Percentiles rank a stretch among this genome's conserved stretches.
Conservation (phyloP, 306 rosid genomes). For the Begonia fuchsioides region DNA sequence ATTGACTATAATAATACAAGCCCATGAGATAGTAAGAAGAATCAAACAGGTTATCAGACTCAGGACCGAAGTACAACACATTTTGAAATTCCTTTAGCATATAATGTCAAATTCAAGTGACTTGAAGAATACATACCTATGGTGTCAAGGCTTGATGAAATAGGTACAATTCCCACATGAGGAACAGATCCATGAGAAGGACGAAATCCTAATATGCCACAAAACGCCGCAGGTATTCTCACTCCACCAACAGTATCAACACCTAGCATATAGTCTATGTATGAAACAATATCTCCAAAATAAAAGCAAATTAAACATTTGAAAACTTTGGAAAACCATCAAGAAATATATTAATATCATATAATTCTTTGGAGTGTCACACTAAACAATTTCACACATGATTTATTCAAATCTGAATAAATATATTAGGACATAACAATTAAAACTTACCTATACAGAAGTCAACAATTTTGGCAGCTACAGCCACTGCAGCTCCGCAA, state of each 20-base stretch:
- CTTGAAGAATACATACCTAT: constrained; percentile 40
- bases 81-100: too few species aligned
- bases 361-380: too few species aligned
- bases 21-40: too few species aligned
- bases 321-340: too few species aligned
- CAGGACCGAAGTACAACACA: too few species aligned
- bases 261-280: constrained; percentile 30
- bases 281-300: neutral
- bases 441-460: constrained; percentile 68
- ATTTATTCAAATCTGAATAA: neutral
- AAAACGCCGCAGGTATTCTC: constrained; percentile 88
- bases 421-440: neutral
- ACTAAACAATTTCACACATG: too few species aligned
- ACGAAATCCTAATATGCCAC: constrained; percentile 87
- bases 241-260: constrained; percentile 88
- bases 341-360: too few species aligned
- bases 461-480: constrained; percentile 75
- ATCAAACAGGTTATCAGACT: too few species aligned
- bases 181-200: constrained; percentile 90
- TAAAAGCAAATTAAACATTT: neutral
- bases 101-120: too few species aligned
- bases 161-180: constrained; percentile 51
- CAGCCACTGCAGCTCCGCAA: constrained; percentile 91
- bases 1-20: too few species aligned
- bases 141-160: constrained; percentile 74